Conservation (phyloP, 352 stramenopile genomes). For the Nothophytophthora sp. region DNA sequence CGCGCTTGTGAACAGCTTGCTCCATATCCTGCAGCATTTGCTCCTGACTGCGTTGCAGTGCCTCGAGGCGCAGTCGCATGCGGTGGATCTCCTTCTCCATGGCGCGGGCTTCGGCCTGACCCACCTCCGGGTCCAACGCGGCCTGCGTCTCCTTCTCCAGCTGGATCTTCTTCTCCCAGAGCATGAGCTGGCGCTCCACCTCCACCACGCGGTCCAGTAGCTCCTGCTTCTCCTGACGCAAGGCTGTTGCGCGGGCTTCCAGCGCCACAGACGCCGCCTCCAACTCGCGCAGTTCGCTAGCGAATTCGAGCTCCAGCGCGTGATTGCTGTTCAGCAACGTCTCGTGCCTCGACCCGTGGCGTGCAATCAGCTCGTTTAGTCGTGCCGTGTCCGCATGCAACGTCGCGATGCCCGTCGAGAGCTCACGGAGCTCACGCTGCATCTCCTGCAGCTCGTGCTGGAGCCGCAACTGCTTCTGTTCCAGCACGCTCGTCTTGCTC, state of each 20-base stretch:
- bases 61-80: constrained; percentile 93
- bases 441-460: constrained; percentile 81
- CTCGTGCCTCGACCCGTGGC: constrained; percentile 78
- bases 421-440: constrained; percentile 83
- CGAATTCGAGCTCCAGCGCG: constrained; percentile 90
- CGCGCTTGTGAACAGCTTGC: constrained; percentile 92
- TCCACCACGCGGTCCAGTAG: constrained; percentile 92
- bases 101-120: constrained; percentile 86
- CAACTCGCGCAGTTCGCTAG: constrained; percentile 90
- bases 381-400: constrained; percentile 93
- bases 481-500: constrained; percentile 88
- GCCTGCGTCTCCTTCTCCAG: constrained; percentile 96
- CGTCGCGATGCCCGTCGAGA: constrained; percentile 61
- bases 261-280: constrained; percentile 75
- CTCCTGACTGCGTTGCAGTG: constrained; percentile 91
- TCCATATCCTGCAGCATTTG: constrained; percentile 95
- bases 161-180: constrained; percentile 98
- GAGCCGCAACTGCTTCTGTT: constrained; percentile 91
- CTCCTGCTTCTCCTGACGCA: constrained; percentile 87
- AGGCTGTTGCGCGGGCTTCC: constrained; percentile 68
- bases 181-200: constrained; percentile 91
- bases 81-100: constrained; percentile 97
- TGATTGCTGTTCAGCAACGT: constrained; percentile 89
- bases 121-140: constrained; percentile 92
- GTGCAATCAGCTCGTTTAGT: constrained; percentile 93